Evolutionary conservation across 2,329 filamentous ascomycete species (phyloP), one percentile per base, ranked within the genome.

Genomic region (Domatiomyces globalis): DNA sequence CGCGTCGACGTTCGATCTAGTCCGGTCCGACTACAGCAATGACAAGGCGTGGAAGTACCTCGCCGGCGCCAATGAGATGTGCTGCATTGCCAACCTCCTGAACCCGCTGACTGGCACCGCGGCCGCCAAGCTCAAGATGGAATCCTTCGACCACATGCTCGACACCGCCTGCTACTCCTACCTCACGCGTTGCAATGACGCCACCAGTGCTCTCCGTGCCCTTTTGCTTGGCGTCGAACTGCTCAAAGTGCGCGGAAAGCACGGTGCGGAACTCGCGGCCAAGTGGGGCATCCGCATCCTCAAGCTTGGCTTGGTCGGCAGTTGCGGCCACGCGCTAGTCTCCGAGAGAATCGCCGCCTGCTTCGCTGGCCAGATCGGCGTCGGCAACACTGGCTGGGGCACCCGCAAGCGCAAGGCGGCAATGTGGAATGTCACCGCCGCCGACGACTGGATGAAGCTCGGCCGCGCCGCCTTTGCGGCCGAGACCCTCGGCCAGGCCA

Each of bases 31-130:
- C 65, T 98, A 90, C 66, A 83, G 81, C 63, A 92, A 92, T 64
- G 89, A 95, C 65, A 96, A 96, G 67, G 94, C 92, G 1, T 98
- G 92, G 92, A 87, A 81, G 61, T 86, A 96, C 63, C 87, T 95
- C 64, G 92, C 92, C 0, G 90, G 86, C 2, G 84, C 86, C 1
- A 90, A 94, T 65, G 92, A 98, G 71, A 96, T 98, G 90, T 84
- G 85, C 27, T 89, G 87, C 4, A 71, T 95, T 10, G 87, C 86
- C 61, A 79, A 87, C 43, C 77, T 98, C 33, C 76, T 98, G 54
- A 82, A 84, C 61, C 81, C 86, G 0, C 79, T 85, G 54, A 57
- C 57, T 4, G 72, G 85, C 55, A 81, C 80, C 1, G 72, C 85
- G 54, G 81, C 81, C 2, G 81, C 84, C 12, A 95, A 89, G 64